A percentile compares a stretch with the other conserved stretches of the same genome.
These are phyloP conservation scores for Lentinula detonsa DNA, from an alignment of 768 basidiomycete genomes.

Conservation along the genomic window DNA sequence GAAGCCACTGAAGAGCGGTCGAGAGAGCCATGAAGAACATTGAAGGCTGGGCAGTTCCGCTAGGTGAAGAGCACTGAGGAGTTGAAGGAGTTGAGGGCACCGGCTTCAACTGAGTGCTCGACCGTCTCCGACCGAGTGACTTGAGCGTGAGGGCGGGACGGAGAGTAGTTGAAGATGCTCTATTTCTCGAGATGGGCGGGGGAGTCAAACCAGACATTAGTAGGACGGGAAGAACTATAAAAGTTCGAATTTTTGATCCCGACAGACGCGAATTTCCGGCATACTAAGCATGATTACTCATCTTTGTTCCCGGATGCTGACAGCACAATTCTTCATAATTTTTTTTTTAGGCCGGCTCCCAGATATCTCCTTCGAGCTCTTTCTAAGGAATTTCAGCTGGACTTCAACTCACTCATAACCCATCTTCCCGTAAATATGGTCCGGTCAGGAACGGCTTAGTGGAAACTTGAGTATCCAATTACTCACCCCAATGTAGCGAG, in stretches of 20 bases:
- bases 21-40: slow-evolving; percentile 49
- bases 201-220: slow-evolving; percentile 17
- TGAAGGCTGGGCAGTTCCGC: slow-evolving; percentile 21
- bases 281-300: neutral
- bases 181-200: slow-evolving; percentile 42
- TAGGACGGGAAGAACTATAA: slow-evolving; percentile 11
- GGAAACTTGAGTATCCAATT: too few relatives aligned
- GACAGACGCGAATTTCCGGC: neutral
- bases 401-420: too few relatives aligned
- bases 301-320: neutral
- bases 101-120: slow-evolving; percentile 37
- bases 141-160: slow-evolving; percentile 44
- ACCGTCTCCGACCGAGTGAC: slow-evolving; percentile 51
- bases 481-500: too few relatives aligned
- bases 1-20: slow-evolving; percentile 48
- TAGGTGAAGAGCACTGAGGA: slow-evolving; percentile 10
- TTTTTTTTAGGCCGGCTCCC: neutral
- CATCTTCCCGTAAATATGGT: too few relatives aligned
- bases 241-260: neutral
- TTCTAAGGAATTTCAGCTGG: neutral
- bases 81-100: slow-evolving; percentile 14
- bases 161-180: slow-evolving; percentile 56
- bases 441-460: too few relatives aligned
- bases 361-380: neutral
- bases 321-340: neutral